These are phyloP conservation scores for Arthrinium phaeospermum DNA, from an alignment of 2,329 filamentous ascomycete species.

Conservation along the genomic window DNA sequence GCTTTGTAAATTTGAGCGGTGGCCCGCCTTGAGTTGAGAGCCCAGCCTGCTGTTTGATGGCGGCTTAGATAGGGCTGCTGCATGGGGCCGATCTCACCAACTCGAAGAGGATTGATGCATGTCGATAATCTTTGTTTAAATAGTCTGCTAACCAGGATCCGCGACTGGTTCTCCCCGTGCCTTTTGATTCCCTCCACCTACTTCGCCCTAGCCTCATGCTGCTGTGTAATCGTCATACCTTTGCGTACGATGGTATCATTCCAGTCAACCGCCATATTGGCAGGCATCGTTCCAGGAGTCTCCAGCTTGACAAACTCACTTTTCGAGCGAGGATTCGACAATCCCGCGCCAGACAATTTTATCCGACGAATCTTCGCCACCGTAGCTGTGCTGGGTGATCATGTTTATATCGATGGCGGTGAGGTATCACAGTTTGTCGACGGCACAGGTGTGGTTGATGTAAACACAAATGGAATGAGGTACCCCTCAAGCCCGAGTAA, in stretches of 20 bases:
- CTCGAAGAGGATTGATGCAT: background rate
- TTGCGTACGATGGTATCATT: background rate
- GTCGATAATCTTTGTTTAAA: background rate
- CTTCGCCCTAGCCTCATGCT: no score
- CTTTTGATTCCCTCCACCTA: background rate
- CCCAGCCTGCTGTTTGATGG: background rate
- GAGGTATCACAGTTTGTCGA: constrained; percentile 13
- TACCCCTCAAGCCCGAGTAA: no score
- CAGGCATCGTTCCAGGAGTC: background rate
- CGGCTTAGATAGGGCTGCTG: background rate
- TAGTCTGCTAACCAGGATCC: background rate
- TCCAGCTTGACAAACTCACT: background rate
- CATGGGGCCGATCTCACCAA: background rate
- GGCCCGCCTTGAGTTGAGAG: background rate
- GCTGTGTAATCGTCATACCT: no score
- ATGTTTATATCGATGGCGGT: constrained; percentile 21
- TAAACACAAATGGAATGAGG: background rate
- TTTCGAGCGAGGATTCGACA: background rate
- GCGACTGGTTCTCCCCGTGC: background rate
- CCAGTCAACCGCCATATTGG: background rate
- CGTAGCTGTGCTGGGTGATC: constrained; percentile 17
- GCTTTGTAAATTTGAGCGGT: background rate
- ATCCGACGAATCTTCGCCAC: background rate
- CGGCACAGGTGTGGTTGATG: no score
- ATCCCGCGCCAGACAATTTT: background rate